Conservation (phyloP, 805 yeast genomes). For the Dipodascopsis tothii region DNA sequence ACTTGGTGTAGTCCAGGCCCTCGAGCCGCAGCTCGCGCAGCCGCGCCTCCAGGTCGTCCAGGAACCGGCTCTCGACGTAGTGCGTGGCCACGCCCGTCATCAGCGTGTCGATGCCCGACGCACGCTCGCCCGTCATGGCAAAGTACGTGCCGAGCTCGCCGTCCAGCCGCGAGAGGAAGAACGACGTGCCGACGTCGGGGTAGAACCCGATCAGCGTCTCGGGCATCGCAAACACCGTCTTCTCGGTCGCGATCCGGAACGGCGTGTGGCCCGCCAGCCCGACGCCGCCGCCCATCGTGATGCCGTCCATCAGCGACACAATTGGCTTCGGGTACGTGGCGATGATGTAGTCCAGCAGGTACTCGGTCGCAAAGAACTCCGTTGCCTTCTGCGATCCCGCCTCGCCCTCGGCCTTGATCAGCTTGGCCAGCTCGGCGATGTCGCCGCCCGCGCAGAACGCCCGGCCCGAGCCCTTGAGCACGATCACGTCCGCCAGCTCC, state of each 20-base stretch:
- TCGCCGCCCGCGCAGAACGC: constrained; percentile 97
- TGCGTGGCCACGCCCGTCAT: constrained; percentile 85
- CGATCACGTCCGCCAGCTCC: constrained; percentile 52
- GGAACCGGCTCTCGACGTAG: constrained; percentile 61
- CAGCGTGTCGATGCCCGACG: constrained; percentile 74
- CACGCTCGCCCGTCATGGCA: constrained; percentile 76
- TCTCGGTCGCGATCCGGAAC: constrained; percentile 87
- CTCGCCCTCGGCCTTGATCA: constrained; percentile 24
- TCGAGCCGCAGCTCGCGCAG: constrained; percentile 48
- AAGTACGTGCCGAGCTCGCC: constrained; percentile 77
- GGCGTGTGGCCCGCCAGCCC: constrained; percentile 87
- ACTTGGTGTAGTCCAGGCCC: constrained; percentile 4
- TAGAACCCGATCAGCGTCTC: constrained; percentile 94
- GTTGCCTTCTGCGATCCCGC: constrained; percentile 45
- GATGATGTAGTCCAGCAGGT: constrained; percentile 67
- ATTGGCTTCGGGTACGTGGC: constrained; percentile 83
- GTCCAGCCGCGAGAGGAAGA: constrained; percentile 75
- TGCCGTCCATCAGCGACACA: constrained; percentile 81
- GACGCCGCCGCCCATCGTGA: constrained; percentile 95
- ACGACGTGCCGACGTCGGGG: constrained; percentile 93
- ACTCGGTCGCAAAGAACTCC: constrained; percentile 70
- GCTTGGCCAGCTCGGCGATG: constrained; percentile 40
- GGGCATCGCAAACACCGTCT: constrained; percentile 92
- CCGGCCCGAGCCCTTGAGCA: constrained; percentile 59
- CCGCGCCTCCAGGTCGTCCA: constrained; percentile 56